Evolutionary conservation across 768 basidiomycete genomes (phyloP).

Genomic region (Rhizopogon salebrosus): DNA sequence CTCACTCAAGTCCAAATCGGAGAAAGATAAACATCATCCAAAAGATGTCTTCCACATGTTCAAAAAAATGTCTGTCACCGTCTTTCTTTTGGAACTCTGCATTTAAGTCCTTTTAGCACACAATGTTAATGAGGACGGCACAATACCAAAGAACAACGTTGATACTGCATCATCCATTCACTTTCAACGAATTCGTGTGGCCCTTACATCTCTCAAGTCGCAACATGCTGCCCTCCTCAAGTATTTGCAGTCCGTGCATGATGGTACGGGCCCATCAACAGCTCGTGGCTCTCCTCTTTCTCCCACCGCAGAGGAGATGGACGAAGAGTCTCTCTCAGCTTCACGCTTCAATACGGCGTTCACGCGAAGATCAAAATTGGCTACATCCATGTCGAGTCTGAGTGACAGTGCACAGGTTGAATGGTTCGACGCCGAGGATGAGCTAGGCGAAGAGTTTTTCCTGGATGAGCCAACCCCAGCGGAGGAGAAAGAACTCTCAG

Average conservation of each 20-base stretch:
- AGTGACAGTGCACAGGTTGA: constrained; percentile 48
- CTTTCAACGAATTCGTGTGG: constrained; percentile 41
- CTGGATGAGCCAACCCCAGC: constrained; percentile 41
- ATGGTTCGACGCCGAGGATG: constrained; percentile 75
- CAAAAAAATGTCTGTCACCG: constrained; percentile 50
- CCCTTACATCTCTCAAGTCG: constrained; percentile 50
- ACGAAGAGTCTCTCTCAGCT: constrained; percentile 21
- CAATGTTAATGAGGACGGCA: constrained; percentile 23
- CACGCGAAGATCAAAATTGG: constrained; percentile 33
- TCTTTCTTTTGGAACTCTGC: constrained; percentile 4
- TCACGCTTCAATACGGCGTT: constrained; percentile 22
- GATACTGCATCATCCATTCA: constrained; percentile 16
- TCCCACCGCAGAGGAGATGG: constrained; percentile 45
- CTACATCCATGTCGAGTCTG: constrained; percentile 43
- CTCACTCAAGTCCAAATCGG: constrained; percentile 31
- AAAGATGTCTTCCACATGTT: constrained; percentile 52
- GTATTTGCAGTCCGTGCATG: constrained; percentile 31
- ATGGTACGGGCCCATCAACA: constrained; percentile 21
- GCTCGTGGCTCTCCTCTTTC: constrained; percentile 33
- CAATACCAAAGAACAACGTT: constrained; percentile 10
- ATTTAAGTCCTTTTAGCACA: constrained; percentile 6
- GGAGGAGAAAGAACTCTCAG: constrained; percentile 35
- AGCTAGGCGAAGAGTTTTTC: constrained; percentile 50
- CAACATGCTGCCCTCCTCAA: constrained; percentile 52
- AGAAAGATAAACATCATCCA: constrained; percentile 39